Conservation (phyloP, 192 early-diverging fungal genomes). For the Coemansia sp. region DNA sequence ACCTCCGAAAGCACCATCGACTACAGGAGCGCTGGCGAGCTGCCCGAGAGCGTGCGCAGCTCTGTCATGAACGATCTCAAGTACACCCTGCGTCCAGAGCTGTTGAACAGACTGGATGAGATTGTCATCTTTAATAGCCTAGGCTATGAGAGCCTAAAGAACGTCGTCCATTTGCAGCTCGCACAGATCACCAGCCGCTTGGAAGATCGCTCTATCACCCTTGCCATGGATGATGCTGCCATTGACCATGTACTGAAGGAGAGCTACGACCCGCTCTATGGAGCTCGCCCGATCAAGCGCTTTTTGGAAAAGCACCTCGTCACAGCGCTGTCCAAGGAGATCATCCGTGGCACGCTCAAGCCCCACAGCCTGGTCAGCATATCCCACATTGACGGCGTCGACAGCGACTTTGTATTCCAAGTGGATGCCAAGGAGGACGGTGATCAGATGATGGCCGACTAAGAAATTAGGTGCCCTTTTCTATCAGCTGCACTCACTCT, state of each 20-base stretch:
- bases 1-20: constrained; percentile 27
- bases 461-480: background rate
- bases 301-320: constrained; percentile 82
- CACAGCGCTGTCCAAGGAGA: constrained; percentile 74
- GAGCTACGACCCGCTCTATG: constrained; percentile 93
- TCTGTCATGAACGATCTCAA: constrained; percentile 84
- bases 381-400: constrained; percentile 28
- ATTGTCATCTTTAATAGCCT: constrained; percentile 86
- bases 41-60: constrained; percentile 51
- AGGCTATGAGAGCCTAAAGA: constrained; percentile 59
- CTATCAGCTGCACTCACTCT: background rate
- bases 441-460: constrained; percentile 37
- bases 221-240: constrained; percentile 71
- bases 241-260: constrained; percentile 72
- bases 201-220: constrained; percentile 70
- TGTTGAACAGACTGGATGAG: constrained; percentile 96
- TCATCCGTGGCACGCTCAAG: constrained; percentile 65
- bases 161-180: constrained; percentile 77
- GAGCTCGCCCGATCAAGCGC: constrained; percentile 90
- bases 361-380: constrained; percentile 62
- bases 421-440: constrained; percentile 32
- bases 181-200: constrained; percentile 66
- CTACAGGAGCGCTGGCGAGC: constrained; percentile 27
- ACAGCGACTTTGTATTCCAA: constrained; percentile 42
- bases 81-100: constrained; percentile 84